A percentile compares a stretch with the other conserved stretches of the same genome.
These are phyloP conservation scores for Exophiala bonariae DNA, from an alignment of 2,329 filamentous ascomycete species.

Conservation along the genomic window DNA sequence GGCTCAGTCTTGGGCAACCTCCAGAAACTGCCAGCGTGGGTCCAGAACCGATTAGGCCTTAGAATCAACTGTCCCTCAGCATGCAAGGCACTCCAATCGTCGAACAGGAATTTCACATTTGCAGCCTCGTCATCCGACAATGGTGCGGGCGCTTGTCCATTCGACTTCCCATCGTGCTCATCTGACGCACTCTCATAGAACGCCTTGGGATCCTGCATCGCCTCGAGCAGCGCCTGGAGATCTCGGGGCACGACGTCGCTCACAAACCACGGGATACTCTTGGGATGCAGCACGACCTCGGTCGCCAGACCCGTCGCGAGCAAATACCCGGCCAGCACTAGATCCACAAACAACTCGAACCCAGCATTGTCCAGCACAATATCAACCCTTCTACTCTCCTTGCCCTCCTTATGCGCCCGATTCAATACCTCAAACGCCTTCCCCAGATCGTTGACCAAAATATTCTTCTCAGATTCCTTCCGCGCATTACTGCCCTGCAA, in stretches of 20 bases:
- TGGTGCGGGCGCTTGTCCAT: constrained; percentile 54
- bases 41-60: constrained; percentile 90
- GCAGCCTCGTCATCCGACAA: constrained; percentile 67
- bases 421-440: constrained; percentile 69
- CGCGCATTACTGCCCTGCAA: constrained; percentile 85
- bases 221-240: constrained; percentile 77
- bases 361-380: constrained; percentile 97
- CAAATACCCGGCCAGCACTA: constrained; percentile 88
- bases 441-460: constrained; percentile 81
- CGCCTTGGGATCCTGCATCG: constrained; percentile 70
- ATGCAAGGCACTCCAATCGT: constrained; percentile 77
- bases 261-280: constrained; percentile 97
- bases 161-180: constrained; percentile 56
- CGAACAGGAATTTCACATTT: constrained; percentile 74
- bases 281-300: constrained; percentile 83
- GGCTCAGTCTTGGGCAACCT: constrained; percentile 70
- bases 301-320: constrained; percentile 83
- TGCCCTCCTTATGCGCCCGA: constrained; percentile 62
- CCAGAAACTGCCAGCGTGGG: constrained; percentile 84
- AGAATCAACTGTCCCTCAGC: constrained; percentile 80
- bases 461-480: constrained; percentile 86
- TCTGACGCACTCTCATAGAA: constrained; percentile 79
- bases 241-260: constrained; percentile 89
- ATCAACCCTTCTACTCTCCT: constrained; percentile 75
- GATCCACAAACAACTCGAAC: constrained; percentile 94